phyloP scores from a whole-genome alignment of 2,329 filamentous ascomycete genomes.

The Dichotomopilus funicola region DNA sequence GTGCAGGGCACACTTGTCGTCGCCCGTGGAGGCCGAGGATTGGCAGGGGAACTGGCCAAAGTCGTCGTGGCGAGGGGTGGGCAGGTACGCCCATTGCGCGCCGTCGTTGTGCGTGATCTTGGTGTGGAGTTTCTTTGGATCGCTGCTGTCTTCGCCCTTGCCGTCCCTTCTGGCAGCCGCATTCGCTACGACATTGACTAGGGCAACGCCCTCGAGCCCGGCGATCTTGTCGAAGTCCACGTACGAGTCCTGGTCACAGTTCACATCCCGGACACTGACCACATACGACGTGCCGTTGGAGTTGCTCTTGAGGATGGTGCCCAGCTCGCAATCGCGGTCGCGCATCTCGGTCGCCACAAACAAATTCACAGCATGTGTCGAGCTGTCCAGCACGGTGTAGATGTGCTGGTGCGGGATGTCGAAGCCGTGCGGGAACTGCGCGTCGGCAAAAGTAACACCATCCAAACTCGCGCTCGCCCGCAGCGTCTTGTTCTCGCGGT shows the following conservation, averaged over 20 bases:
- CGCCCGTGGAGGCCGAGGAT: slow-evolving; percentile 39
- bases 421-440: slow-evolving; percentile 81
- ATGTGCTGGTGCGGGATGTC: slow-evolving; percentile 68
- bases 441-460: slow-evolving; percentile 72
- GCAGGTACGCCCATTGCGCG: slow-evolving; percentile 72
- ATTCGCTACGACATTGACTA: slow-evolving; percentile 84
- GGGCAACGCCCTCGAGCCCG: slow-evolving; percentile 79
- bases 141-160: slow-evolving; percentile 48
- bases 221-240: slow-evolving; percentile 97
- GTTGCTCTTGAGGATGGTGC: slow-evolving; percentile 94
- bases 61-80: slow-evolving; percentile 64
- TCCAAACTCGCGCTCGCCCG: slow-evolving; percentile 80
- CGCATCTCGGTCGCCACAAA: slow-evolving; percentile 75
- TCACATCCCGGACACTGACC: slow-evolving; percentile 72
- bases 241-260: slow-evolving; percentile 67
- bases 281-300: slow-evolving; percentile 96
- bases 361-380: slow-evolving; percentile 87
- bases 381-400: slow-evolving; percentile 92
- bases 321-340: slow-evolving; percentile 58
- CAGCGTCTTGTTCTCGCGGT: slow-evolving; percentile 61
- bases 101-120: slow-evolving; percentile 97
- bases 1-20: slow-evolving; percentile 73
- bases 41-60: slow-evolving; percentile 65
- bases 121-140: slow-evolving; percentile 74
- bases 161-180: slow-evolving; percentile 22